Conservation (phyloP, 2,329 filamentous ascomycete species). For the Xylariomycetidae sp. region DNA sequence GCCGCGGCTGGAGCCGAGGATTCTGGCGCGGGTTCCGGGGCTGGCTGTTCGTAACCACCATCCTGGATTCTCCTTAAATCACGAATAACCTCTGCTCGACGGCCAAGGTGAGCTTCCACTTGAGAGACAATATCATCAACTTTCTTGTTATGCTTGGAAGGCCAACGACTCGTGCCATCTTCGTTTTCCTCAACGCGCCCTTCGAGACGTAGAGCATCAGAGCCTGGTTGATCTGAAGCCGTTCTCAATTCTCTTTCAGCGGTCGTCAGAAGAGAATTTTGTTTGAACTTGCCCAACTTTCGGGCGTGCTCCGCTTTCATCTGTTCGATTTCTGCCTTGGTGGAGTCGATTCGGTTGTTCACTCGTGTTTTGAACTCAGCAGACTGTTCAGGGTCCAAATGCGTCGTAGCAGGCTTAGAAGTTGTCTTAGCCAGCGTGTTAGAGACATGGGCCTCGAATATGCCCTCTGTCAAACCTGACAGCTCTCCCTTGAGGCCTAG, state of each 20-base stretch:
- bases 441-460: conserved; percentile 65
- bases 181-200: conserved; percentile 48
- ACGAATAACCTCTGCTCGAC: conserved; percentile 59
- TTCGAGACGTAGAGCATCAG: conserved; percentile 62
- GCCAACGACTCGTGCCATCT: conserved; percentile 35
- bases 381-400: conserved; percentile 69
- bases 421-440: conserved; percentile 40
- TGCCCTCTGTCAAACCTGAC: conserved; percentile 73
- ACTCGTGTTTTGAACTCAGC: conserved; percentile 81
- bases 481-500: conserved; percentile 82
- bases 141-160: conserved; percentile 44
- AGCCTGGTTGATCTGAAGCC: conserved; percentile 54
- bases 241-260: conserved; percentile 73
- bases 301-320: conserved; percentile 77
- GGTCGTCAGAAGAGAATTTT: conserved; percentile 62
- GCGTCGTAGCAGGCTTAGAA: conserved; percentile 59
- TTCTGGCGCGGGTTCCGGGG: conserved; percentile 37
- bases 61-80: conserved; percentile 69
- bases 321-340: conserved; percentile 76
- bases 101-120: conserved; percentile 67
- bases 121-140: conserved; percentile 71
- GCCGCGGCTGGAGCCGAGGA: conserved; percentile 9
- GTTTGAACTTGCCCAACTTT: conserved; percentile 69
- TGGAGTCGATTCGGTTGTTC: conserved; percentile 64
- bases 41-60: conserved; percentile 67